Base-by-base conservation (phyloP, 305 asterid genomes). In the Solanum hybrid region DNA sequence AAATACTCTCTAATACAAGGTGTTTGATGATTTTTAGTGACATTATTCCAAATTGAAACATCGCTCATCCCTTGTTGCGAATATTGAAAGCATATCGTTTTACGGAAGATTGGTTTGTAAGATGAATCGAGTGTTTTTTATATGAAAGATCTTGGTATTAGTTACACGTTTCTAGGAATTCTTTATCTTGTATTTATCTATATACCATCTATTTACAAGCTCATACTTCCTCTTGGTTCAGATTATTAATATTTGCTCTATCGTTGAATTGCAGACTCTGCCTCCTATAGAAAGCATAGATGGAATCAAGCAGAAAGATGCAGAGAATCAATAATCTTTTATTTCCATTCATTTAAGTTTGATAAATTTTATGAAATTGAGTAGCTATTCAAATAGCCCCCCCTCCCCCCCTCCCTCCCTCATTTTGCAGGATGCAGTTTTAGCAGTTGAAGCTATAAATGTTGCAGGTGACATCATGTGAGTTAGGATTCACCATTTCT, bases 251-350 rank as follows among this genome's bases (percentile, higher is more conserved):
- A 72, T 73, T 84, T 34, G 26, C 81, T 36, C 15, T 82, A 29
- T 87, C 72, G 26, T 78, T 79, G 56, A 37, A 73, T 29, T 91
- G 91, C 90, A 93, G 95, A 91, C 81, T 40, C 90, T 94, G 78
- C 94, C 94, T 56, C 93, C 92, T 13, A 56, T 82, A 10, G 91
- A 69, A 29, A 82, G 40, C 71, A 56, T 73, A 2, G 90, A 89
- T 64, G 94, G 85, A 76, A 86, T 40, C 40, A 84, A 86, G 86
- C 88, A 77, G 90, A 92, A 87, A 56, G 85, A 89, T 66, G 80
- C 66, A 76, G 56, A 82, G 91, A 92, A 92, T 92, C 88, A 15
- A 24, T 89, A 73, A 40, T 40, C 45, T 85, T 51, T 84, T 29
- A 17, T 45, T 36, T 42, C 86, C 11, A 27, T 81, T 81, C 69